phyloP scores from a whole-genome alignment of 257 asterid species.

The Capsicum pubescens region DNA sequence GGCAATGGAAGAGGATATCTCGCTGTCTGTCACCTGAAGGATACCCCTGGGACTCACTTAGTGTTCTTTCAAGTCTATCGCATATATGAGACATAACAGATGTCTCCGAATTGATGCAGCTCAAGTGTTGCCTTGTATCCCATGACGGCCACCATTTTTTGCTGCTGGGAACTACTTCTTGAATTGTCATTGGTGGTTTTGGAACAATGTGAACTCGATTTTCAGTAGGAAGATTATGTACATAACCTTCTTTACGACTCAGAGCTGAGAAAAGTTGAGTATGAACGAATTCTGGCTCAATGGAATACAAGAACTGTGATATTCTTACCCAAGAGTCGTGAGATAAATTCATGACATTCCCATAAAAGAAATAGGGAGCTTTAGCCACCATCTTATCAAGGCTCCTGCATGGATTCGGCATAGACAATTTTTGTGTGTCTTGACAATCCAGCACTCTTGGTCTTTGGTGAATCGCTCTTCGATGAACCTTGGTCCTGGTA shows the following conservation, averaged over 20 bases:
- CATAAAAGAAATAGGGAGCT: conserved; percentile 86
- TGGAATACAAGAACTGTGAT: conserved; percentile 67
- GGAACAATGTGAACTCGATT: conserved; percentile 66
- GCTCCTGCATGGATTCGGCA: conserved; percentile 53
- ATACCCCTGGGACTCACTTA: conserved; percentile 53
- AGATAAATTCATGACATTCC: conserved; percentile 55
- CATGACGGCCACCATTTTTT: conserved; percentile 87
- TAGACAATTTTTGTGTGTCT: conserved; percentile 43
- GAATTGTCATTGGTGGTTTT: conserved; percentile 69
- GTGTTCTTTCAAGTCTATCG: conserved; percentile 59
- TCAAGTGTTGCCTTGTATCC: conserved; percentile 79
- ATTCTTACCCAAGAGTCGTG: conserved; percentile 73
- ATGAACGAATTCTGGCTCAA: conserved; percentile 73
- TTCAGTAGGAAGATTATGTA: conserved; percentile 81
- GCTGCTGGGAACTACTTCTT: conserved; percentile 64
- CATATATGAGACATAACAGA: conserved; percentile 50
- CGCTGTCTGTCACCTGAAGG: conserved; percentile 58
- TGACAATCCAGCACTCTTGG: conserved; percentile 43
- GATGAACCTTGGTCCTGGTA: conserved; percentile 34
- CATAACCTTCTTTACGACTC: conserved; percentile 75
- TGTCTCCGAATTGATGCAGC: conserved; percentile 50
- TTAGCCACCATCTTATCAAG: conserved; percentile 54
- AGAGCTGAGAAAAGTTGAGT: conserved; percentile 65
- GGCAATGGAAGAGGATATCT: conserved; percentile 60
- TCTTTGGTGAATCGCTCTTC: conserved; percentile 39